Evolutionary conservation across 495 filamentous ascomycete species (phyloP), one percentile per base, ranked within the genome.

Genomic region (Rusavskia elegans): DNA sequence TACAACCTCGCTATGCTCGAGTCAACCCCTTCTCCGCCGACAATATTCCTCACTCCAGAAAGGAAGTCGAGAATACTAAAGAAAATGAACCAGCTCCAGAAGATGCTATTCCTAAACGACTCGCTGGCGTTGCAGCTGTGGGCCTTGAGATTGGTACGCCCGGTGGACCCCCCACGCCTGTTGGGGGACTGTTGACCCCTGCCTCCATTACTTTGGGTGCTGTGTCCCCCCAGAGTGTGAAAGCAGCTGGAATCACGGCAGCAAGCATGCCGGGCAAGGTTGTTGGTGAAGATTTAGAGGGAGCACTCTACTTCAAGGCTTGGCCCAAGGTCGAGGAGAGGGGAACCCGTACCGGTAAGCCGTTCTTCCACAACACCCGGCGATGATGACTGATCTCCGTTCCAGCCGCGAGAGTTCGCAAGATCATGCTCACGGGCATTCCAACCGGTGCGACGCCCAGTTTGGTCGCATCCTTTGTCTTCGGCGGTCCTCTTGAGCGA

Each of bases 401-500:
- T 1, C 17, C 49, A 71, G 68, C 64, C 38, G 56, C 69, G 29
- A 57, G 60, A 11, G 45, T 60, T 37, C 64, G 66, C 21, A 62
- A 48, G 13, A 53, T 69, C n/a, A 55, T 71, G 9, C 63, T 76
- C 45, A 68, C 61, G 30, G 55, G 59, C 44, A 57, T 70, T n/a
- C 66, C 71, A 0, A 45, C 56, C 9, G 54, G 55, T 40, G 61
- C 61, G n/a, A 57, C 46, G 16, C 50, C 44, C 3, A 64, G 49
- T 21, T 62, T 68, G 45, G 53, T 75, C 29, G 56, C 73, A 6
- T 64, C 65, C 2, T 56, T 76, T 5, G 59, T 75, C 5, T 66
- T 69, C 45, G 72, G 71, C 7, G 74, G 73, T 16, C 36, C 58
- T 13, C 49, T 78, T 19, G 74, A 76, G 49, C 21, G 46, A 45